These are phyloP conservation scores for Paecilomyces dactylethromorphus DNA, from an alignment of 2,329 filamentous ascomycete genomes.

Conservation along the genomic window DNA sequence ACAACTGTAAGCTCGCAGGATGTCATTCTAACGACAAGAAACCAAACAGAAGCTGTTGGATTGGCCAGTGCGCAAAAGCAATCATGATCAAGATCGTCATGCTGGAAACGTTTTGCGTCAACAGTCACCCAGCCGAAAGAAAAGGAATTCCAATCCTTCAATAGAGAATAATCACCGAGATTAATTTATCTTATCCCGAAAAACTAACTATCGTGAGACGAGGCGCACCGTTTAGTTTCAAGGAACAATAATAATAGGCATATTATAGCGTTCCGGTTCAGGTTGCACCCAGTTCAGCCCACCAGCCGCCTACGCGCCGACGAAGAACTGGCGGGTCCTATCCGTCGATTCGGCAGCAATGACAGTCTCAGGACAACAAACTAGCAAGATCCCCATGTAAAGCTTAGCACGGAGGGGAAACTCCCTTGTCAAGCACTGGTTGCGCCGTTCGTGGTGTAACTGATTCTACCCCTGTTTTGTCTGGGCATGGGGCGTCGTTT, in stretches of 20 bases:
- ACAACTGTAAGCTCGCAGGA: neutral
- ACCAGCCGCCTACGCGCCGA: neutral
- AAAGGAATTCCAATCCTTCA: neutral
- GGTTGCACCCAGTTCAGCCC: neutral
- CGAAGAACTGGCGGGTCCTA: neutral
- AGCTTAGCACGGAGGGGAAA: neutral
- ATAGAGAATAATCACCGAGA: neutral
- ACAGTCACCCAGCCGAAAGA: neutral
- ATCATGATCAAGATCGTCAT: neutral
- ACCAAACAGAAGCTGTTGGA: too few relatives aligned
- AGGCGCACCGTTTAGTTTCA: neutral
- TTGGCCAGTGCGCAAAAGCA: neutral
- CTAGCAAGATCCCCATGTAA: neutral
- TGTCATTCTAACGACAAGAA: neutral
- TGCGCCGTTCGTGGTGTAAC: neutral
- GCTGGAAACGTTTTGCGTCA: neutral
- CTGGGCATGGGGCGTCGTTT: neutral
- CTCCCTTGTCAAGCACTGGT: neutral
- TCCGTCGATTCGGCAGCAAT: neutral
- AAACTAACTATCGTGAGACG: neutral
- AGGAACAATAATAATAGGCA: neutral
- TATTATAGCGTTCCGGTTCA: neutral
- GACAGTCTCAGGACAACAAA: neutral
- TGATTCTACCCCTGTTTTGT: neutral
- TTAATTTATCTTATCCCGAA: neutral